Percentiles rank a stretch among this genome's conserved stretches.
These are phyloP conservation scores for Melampsora abietis-canadensis DNA, from an alignment of 1,284 basidiomycete species.

Conservation along the genomic window DNA sequence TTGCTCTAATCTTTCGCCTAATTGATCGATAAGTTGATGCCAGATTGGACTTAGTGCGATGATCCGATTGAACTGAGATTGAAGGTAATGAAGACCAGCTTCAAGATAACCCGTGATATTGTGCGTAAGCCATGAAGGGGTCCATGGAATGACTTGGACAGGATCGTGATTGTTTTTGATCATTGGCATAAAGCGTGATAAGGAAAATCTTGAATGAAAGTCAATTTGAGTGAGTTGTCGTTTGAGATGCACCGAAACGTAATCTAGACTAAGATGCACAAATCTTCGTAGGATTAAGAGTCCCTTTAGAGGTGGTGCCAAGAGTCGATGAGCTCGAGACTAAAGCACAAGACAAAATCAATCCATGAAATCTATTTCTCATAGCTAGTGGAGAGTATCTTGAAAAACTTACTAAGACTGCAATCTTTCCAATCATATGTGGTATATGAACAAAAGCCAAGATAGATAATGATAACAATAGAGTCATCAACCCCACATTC, in stretches of 20 bases:
- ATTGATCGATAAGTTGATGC: conserved; percentile 7
- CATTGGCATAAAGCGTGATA: conserved; percentile 5
- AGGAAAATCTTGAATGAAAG: background rate
- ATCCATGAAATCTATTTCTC: background rate
- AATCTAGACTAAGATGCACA: conserved; percentile 37
- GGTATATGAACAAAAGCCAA: conserved; percentile 43
- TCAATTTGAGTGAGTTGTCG: conserved; percentile 9
- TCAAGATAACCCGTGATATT: background rate
- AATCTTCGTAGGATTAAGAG: conserved; percentile 30
- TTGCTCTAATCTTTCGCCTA: conserved; percentile 12
- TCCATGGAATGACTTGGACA: background rate
- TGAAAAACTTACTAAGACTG: conserved; percentile 37
- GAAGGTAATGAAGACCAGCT: conserved; percentile 2
- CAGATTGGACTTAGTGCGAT: conserved; percentile 12
- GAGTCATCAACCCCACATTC: conserved; percentile 42
- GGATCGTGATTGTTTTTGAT: background rate
- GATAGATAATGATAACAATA: conserved; percentile 36
- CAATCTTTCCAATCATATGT: conserved; percentile 41
- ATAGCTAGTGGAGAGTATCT: background rate
- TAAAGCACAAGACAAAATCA: background rate
- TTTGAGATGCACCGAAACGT: conserved; percentile 25
- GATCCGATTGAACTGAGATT: background rate
- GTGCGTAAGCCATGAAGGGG: background rate
- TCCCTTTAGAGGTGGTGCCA: conserved; percentile 36
- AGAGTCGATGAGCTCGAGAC: conserved; percentile 33